These are phyloP conservation scores for Fusarium clavum DNA, from an alignment of 2,329 filamentous ascomycete species.

Conservation along the genomic window DNA sequence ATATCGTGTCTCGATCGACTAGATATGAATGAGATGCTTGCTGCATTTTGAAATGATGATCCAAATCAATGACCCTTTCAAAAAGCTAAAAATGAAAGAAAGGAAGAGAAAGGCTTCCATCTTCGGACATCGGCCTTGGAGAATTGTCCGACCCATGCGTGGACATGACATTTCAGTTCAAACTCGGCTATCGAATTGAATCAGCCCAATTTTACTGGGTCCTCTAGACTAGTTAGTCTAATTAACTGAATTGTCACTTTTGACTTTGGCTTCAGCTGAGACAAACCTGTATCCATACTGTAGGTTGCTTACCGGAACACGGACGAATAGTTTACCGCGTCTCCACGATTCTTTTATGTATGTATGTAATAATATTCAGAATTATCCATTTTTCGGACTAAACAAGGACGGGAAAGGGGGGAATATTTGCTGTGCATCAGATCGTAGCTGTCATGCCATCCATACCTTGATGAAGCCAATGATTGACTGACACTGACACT, in stretches of 20 bases:
- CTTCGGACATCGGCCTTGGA: slow-evolving; percentile 49
- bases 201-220: slow-evolving; percentile 25
- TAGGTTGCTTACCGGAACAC: slow-evolving; percentile 18
- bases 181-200: slow-evolving; percentile 23
- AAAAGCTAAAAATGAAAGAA: neutral
- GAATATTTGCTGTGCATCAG: neutral
- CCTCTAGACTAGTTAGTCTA: neutral
- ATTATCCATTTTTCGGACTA: neutral
- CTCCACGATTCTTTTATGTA: neutral
- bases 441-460: neutral
- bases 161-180: slow-evolving; percentile 15
- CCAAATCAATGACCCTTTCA: slow-evolving; percentile 34
- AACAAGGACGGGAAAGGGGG: neutral
- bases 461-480: neutral
- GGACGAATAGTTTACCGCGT: slow-evolving; percentile 27
- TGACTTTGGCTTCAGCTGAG: neutral
- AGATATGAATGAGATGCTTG: neutral
- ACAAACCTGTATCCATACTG: neutral
- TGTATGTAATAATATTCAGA: neutral
- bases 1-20: neutral
- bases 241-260: neutral
- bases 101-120: neutral
- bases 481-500: slow-evolving; percentile 6
- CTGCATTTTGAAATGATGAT: neutral
- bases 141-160: slow-evolving; percentile 38